Conservation (phyloP, 495 filamentous ascomycete species). For the Bathelium albidoporum region DNA sequence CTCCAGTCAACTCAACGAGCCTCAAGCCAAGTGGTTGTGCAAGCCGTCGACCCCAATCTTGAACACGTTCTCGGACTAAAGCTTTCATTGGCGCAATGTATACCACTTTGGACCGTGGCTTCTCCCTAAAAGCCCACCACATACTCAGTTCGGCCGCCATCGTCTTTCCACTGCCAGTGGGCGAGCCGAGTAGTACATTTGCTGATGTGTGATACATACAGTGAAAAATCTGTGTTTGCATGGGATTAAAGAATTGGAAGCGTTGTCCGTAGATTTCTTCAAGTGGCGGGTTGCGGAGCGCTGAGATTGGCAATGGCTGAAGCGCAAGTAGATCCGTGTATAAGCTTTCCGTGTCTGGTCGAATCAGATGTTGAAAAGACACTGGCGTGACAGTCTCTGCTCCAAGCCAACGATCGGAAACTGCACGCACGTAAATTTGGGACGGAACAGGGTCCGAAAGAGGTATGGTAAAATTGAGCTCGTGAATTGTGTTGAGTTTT, state of each 20-base stretch:
- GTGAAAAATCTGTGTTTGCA: slow-evolving; percentile 99
- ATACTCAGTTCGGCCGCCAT: slow-evolving; percentile 95
- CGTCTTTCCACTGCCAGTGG: slow-evolving; percentile 95
- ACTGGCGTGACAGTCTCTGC: slow-evolving; percentile 93
- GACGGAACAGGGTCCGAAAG: slow-evolving; percentile 83
- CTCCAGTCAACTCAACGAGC: slow-evolving; percentile 92
- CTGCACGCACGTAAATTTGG: slow-evolving; percentile 89
- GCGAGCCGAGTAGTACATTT: slow-evolving; percentile 93
- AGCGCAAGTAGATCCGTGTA: slow-evolving; percentile 91
- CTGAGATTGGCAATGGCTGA: slow-evolving; percentile 78
- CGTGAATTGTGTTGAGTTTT: slow-evolving; percentile 88
- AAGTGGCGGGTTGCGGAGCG: slow-evolving; percentile 75
- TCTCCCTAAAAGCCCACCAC: slow-evolving; percentile 99
- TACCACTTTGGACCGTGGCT: slow-evolving; percentile 92
- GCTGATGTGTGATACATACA: slow-evolving; percentile 80
- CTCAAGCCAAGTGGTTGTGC: slow-evolving; percentile 75
- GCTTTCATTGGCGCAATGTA: slow-evolving; percentile 99
- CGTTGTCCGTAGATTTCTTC: slow-evolving; percentile 81
- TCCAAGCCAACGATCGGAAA: slow-evolving; percentile 93
- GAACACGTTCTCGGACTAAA: slow-evolving; percentile 88
- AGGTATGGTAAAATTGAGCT: slow-evolving; percentile 95
- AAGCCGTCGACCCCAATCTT: slow-evolving; percentile 86
- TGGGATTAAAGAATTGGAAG: slow-evolving; percentile 95
- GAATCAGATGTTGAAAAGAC: slow-evolving; percentile 95
- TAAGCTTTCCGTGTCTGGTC: slow-evolving; percentile 92